phyloP scores from a whole-genome alignment of 805 yeast genomes.

The Saccharomycopsis amapae region DNA sequence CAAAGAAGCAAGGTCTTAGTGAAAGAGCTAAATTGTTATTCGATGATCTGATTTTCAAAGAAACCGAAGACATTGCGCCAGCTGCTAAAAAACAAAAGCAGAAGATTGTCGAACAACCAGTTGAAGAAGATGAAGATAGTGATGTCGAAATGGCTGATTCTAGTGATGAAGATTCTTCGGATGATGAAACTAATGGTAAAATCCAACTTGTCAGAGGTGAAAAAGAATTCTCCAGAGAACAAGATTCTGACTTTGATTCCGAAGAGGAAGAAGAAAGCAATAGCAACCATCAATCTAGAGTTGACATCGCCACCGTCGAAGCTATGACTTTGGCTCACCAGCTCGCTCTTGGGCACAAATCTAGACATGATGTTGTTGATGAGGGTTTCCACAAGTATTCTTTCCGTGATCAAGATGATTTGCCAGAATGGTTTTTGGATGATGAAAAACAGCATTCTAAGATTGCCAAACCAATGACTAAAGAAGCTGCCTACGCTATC shows the following conservation, averaged over 20 bases:
- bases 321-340: slow-evolving; percentile 98
- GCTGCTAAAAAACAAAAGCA: slow-evolving; percentile 4
- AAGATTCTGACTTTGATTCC: slow-evolving; percentile 36
- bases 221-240: slow-evolving; percentile 33
- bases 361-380: slow-evolving; percentile 77
- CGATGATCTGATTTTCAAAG: slow-evolving; percentile 45
- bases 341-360: slow-evolving; percentile 81
- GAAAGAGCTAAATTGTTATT: slow-evolving; percentile 40
- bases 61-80: slow-evolving; percentile 26
- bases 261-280: slow-evolving; percentile 37
- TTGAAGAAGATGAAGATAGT: slow-evolving; percentile 18
- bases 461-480: slow-evolving; percentile 85
- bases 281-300: slow-evolving; percentile 49
- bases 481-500: slow-evolving; percentile 79
- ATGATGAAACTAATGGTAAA: slow-evolving; percentile 26
- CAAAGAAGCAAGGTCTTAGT: slow-evolving; percentile 31
- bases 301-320: slow-evolving; percentile 85
- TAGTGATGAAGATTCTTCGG: slow-evolving; percentile 23
- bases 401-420: slow-evolving; percentile 81
- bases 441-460: slow-evolving; percentile 86
- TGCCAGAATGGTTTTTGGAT: slow-evolving; percentile 96
- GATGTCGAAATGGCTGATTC: slow-evolving; percentile 23
- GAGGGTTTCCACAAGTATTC: slow-evolving; percentile 91
- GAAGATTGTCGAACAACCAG: slow-evolving; percentile 9
- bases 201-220: slow-evolving; percentile 44